These are phyloP conservation scores for Pachyrhizus erosus DNA, from an alignment of 306 rosid genomes.

Conservation along the genomic window DNA sequence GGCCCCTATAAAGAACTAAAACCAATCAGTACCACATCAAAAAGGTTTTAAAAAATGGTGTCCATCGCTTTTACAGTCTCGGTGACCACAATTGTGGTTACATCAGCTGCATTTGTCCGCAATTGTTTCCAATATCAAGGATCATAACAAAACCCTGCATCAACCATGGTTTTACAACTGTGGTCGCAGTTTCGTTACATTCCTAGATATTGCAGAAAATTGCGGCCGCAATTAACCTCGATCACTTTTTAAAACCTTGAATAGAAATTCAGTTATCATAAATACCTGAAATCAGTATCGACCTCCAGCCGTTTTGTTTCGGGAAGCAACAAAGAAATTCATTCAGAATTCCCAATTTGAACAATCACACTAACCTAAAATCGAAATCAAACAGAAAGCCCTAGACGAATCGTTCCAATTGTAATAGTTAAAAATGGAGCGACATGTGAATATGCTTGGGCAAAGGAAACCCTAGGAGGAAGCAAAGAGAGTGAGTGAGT, in stretches of 20 bases:
- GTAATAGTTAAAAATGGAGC: not conserved
- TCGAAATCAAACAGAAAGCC: not conserved
- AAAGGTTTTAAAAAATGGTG: not conserved
- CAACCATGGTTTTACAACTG: not conserved
- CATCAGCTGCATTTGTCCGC: not conserved
- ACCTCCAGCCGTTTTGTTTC: not conserved
- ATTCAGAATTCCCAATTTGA: constrained; percentile 2
- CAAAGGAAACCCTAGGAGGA: not conserved
- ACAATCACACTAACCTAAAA: constrained; percentile 4
- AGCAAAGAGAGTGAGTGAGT: not conserved
- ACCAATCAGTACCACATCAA: not conserved
- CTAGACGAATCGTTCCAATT: not conserved
- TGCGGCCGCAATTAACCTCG: not conserved
- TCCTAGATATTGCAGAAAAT: not conserved
- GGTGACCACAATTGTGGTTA: not conserved
- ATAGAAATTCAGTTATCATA: not conserved
- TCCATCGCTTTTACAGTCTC: too few relatives aligned
- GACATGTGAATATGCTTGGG: not conserved
- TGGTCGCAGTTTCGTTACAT: too few relatives aligned
- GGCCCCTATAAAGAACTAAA: not conserved
- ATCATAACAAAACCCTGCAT: not conserved
- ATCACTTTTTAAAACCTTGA: not conserved
- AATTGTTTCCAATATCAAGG: not conserved
- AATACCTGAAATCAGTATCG: not conserved
- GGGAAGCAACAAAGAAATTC: too few relatives aligned